phyloP scores from a whole-genome alignment of 129 eudicot species.

The Kitagawia praeruptora region DNA sequence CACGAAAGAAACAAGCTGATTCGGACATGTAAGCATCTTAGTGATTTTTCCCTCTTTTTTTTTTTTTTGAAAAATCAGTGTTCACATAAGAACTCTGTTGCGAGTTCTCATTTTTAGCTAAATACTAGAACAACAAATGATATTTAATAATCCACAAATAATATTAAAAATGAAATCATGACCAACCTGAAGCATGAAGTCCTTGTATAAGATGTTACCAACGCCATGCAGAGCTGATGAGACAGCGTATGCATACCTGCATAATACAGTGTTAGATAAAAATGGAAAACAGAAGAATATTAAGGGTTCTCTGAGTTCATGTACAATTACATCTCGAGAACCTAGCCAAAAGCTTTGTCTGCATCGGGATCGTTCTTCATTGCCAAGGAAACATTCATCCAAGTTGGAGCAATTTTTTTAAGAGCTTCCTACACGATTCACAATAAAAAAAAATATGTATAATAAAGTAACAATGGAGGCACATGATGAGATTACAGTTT shows the following conservation, averaged over 20 bases:
- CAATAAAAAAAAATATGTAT: too few relatives aligned
- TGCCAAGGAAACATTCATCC: conserved; percentile 97
- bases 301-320: background rate
- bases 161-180: background rate
- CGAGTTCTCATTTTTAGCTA: background rate
- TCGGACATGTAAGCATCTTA: background rate
- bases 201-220: conserved; percentile 79
- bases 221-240: conserved; percentile 93
- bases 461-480: too few relatives aligned
- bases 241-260: conserved; percentile 98
- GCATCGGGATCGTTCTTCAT: conserved; percentile 95
- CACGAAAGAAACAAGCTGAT: background rate
- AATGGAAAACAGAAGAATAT: background rate
- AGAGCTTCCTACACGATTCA: conserved; percentile 60
- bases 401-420: conserved; percentile 87
- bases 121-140: background rate
- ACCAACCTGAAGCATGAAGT: conserved; percentile 93
- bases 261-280: conserved; percentile 3
- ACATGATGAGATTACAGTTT: too few relatives aligned
- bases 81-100: background rate
- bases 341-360: conserved; percentile 98
- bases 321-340: conserved; percentile 81
- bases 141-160: background rate
- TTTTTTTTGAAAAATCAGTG: background rate
- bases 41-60: background rate